A percentile compares a stretch with the other conserved stretches of the same genome.
Conservation (phyloP, 805 yeast species). For the Candida loeiensis region DNA sequence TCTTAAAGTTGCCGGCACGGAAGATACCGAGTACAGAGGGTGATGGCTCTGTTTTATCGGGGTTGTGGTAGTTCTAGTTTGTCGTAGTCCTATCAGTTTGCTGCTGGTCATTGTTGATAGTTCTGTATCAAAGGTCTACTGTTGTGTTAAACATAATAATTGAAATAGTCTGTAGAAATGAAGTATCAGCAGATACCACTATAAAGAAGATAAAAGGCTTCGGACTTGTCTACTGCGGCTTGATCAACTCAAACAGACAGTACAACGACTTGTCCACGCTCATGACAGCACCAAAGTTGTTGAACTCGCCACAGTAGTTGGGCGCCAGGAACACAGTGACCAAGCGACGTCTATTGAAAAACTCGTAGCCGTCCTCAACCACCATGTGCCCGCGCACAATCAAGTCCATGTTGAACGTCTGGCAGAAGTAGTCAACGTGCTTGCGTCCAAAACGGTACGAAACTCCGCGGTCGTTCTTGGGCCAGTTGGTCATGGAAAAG, state of each 20-base stretch:
- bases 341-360: conserved; percentile 66
- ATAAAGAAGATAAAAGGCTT: conserved; percentile 3
- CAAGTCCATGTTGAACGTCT: conserved; percentile 66
- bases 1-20: too few species aligned
- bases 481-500: conserved; percentile 54
- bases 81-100: too few species aligned
- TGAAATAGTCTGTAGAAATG: not conserved
- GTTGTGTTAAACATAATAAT: not conserved
- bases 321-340: conserved; percentile 84
- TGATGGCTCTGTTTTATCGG: too few species aligned
- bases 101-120: too few species aligned
- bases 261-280: conserved; percentile 62
- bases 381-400: conserved; percentile 87
- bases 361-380: conserved; percentile 85
- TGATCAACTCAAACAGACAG: conserved; percentile 68
- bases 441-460: conserved; percentile 73
- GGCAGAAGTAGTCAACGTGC: conserved; percentile 67
- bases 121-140: not conserved
- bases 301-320: conserved; percentile 78
- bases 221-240: conserved; percentile 40
- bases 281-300: conserved; percentile 79
- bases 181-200: conserved; percentile 1
- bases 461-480: conserved; percentile 80
- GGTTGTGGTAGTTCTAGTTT: too few species aligned
- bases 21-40: too few species aligned